Evolutionary conservation across 2,329 filamentous ascomycete species (phyloP).

Genomic region (Didymellaceae sp.): DNA sequence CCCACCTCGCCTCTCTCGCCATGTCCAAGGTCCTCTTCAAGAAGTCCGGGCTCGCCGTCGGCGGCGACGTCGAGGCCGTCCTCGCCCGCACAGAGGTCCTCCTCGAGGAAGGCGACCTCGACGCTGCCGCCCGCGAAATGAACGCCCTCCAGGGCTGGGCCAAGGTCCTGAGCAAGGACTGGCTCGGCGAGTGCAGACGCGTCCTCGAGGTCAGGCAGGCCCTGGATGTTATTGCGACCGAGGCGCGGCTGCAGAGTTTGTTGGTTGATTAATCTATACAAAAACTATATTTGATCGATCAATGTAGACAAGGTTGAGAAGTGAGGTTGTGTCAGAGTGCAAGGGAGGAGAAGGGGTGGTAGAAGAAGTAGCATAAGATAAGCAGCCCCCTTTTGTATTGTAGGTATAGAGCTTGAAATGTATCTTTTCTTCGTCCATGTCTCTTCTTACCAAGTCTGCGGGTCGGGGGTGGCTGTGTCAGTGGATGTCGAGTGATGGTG

Average conservation of each 20-base stretch:
- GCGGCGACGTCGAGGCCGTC: conserved; percentile 92
- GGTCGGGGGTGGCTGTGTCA: too few species aligned
- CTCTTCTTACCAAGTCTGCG: too few species aligned
- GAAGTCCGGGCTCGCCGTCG: conserved; percentile 77
- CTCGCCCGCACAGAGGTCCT: conserved; percentile 87
- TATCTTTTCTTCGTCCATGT: conserved; percentile 1
- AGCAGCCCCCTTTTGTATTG: conserved; percentile 10
- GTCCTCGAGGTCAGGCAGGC: conserved; percentile 96
- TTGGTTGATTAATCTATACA: conserved; percentile 68
- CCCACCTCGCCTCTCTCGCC: conserved; percentile 87
- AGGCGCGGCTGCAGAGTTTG: conserved; percentile 87
- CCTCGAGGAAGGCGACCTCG: conserved; percentile 90
- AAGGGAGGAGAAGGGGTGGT: too few species aligned
- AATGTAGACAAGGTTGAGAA: too few species aligned
- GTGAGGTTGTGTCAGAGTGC: too few species aligned
- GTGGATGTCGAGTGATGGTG: background rate
- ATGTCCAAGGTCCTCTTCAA: conserved; percentile 96
- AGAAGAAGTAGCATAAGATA: background rate
- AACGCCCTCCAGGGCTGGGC: conserved; percentile 93
- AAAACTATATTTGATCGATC: too few species aligned
- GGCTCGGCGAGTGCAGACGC: conserved; percentile 88
- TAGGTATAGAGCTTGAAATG: conserved; percentile 18
- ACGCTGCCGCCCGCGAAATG: conserved; percentile 92
- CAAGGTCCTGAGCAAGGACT: conserved; percentile 91
- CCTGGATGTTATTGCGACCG: conserved; percentile 90